Evolutionary conservation across 371 early-diverging fungal genomes (phyloP).

Genomic region (Haplosporangium sp.): DNA sequence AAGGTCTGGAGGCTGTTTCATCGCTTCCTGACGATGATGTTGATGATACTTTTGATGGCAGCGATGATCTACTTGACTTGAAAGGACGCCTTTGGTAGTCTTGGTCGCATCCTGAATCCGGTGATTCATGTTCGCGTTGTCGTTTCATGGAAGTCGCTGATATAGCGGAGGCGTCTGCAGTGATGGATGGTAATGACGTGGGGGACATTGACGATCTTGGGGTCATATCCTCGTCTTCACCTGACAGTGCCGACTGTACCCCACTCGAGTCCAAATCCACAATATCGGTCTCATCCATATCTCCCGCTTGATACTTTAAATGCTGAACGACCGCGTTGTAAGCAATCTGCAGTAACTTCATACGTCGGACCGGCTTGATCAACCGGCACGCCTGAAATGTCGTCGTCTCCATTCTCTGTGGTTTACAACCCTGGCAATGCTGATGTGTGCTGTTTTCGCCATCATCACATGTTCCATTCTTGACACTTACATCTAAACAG

Average conservation of each 20-base stretch:
- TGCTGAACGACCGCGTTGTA: slow-evolving; percentile 34
- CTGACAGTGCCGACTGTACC: background rate
- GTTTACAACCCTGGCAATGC: background rate
- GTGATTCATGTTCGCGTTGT: slow-evolving; percentile 6
- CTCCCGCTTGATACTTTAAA: background rate
- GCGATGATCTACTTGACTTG: background rate
- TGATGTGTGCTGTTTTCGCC: too few relatives aligned
- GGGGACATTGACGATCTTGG: slow-evolving; percentile 6
- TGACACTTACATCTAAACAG: background rate
- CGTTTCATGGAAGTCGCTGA: slow-evolving; percentile 11
- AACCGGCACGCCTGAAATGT: slow-evolving; percentile 57
- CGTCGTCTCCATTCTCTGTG: slow-evolving; percentile 13
- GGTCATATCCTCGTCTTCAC: background rate
- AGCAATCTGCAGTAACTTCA: slow-evolving; percentile 58
- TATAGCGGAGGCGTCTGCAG: background rate
- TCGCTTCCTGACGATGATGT: slow-evolving; percentile 2
- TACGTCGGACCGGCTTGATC: slow-evolving; percentile 63
- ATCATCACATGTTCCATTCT: background rate
- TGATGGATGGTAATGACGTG: slow-evolving; percentile 1
- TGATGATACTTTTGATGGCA: background rate
- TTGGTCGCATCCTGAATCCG: slow-evolving; percentile 4
- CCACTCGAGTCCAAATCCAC: background rate
- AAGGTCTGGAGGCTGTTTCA: slow-evolving; percentile 8
- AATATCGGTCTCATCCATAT: background rate
- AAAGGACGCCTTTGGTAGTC: too few relatives aligned